These are phyloP conservation scores for Candida vaughaniae DNA, from an alignment of 805 yeast species.

Conservation along the genomic window DNA sequence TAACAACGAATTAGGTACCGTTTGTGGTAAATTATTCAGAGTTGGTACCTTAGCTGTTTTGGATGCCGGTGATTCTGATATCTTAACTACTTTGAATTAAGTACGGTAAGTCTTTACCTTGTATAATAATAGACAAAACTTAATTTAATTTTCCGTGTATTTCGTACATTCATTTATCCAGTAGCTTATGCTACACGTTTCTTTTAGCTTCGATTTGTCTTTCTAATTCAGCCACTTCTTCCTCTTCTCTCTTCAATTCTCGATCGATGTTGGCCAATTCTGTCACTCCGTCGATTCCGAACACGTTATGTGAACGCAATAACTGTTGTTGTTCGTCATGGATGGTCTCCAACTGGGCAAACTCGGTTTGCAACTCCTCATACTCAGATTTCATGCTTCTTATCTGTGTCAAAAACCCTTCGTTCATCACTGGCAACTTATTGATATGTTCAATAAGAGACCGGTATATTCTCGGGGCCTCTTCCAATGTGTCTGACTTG, in stretches of 20 bases:
- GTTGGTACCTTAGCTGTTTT: conserved; percentile 95
- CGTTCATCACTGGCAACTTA: conserved; percentile 19
- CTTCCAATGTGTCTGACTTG: conserved; percentile 3
- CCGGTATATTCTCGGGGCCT: conserved; percentile 9
- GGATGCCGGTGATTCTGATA: conserved; percentile 99
- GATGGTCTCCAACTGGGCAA: conserved; percentile 40
- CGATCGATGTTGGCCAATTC: conserved; percentile 6
- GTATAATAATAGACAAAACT: conserved; percentile 9
- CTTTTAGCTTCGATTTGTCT: conserved; percentile 22
- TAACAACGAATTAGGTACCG: conserved; percentile 99
- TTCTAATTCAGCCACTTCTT: conserved; percentile 45
- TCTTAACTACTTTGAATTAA: conserved; percentile 46
- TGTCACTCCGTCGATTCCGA: conserved; percentile 3
- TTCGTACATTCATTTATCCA: background rate
- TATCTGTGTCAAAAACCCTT: conserved; percentile 24
- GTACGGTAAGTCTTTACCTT: conserved; percentile 4
- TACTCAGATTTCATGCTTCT: conserved; percentile 40
- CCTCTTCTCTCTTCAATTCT: conserved; percentile 35
- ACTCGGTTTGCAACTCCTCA: conserved; percentile 34
- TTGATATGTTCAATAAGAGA: conserved; percentile 10
- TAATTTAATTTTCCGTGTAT: too few relatives aligned
- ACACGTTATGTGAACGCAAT: conserved; percentile 26
- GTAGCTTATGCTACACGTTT: background rate
- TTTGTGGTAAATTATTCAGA: conserved; percentile 99
- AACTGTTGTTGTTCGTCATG: conserved; percentile 45